Evolutionary conservation across 2,329 filamentous ascomycete genomes (phyloP), one percentile per base, ranked within the genome.

Genomic region (Botryotinia narcissicola): DNA sequence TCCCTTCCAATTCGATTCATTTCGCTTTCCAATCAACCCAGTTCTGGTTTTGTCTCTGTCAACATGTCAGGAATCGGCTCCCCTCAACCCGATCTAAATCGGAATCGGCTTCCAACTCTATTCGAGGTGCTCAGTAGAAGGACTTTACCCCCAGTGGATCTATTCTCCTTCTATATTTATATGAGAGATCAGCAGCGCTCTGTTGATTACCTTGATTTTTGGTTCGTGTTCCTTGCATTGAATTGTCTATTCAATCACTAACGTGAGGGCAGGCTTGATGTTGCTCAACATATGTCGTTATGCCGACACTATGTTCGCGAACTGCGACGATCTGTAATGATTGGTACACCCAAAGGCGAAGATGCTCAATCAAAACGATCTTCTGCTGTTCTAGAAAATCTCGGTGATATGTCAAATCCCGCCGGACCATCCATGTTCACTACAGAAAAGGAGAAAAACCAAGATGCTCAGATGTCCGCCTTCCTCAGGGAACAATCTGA

Each of bases 121-220:
- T 98, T 97, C 81, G 97, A 99, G 84, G 96, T 99, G 73, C 86
- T 99, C 75, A 97, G 94, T 81, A 91, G 97, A 78, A 91, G 94
- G 76, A 99, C 96, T n/a, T 87, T 97, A 32, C 93, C 97, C 67
- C 96, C 96, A 0, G 95, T 99, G 73, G 97, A 99, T 81, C 87
- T 99, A 18, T 99, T 97, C 83, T 98, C 95, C 2, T 99, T 99
- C 85, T 99, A 99, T 84, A 99, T 99, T 79, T 99, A 97, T 84
- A 99, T 99, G 96, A 90, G 96, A 80, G 97, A 99, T 83, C 95
- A 98, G 84, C 96, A 99, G 83, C 91, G 95, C 82, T 98, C 95
- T 12, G 96, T 99, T 20, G 96, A 99, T 81, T 99, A 99, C 80
- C 86, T 99, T 60, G 96, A 99, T 82, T 99, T 99, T 83, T 99